Conservation (phyloP, 352 stramenopile species). For the Globisporangium emineosum region DNA sequence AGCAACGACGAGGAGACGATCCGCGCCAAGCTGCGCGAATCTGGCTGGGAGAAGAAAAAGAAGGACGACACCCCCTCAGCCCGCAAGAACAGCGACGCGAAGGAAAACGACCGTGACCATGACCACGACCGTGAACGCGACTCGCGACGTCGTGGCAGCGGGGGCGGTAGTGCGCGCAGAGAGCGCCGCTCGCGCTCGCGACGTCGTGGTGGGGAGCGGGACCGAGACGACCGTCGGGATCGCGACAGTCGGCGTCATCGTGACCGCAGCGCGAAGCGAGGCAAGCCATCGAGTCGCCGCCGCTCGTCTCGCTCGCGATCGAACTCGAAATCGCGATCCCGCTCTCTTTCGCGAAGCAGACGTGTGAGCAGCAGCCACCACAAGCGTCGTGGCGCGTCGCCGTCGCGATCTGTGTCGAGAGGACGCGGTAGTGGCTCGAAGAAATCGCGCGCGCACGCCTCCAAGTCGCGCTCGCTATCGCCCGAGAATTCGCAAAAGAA, state of each 20-base stretch:
- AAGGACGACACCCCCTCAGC: conserved; percentile 16
- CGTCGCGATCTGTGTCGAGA: conserved; percentile 15
- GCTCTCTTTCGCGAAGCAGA: conserved; percentile 17
- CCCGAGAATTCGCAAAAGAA: conserved; percentile 12
- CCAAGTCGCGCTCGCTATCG: conserved; percentile 32
- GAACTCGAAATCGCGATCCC: conserved; percentile 28
- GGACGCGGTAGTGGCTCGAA: conserved; percentile 14
- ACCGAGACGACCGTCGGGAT: neutral
- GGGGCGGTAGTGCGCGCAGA: neutral
- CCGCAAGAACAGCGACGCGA: conserved; percentile 20
- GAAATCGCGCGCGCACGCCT: conserved; percentile 20
- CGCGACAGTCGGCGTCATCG: conserved; percentile 31
- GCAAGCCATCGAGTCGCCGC: conserved; percentile 28
- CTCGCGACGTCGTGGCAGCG: conserved; percentile 13
- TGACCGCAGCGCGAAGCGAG: conserved; percentile 21
- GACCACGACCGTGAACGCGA: conserved; percentile 10
- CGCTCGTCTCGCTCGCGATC: conserved; percentile 26
- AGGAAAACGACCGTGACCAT: conserved; percentile 1
- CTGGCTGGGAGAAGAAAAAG: conserved; percentile 64
- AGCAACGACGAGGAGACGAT: conserved; percentile 63
- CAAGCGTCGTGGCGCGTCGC: conserved; percentile 7
- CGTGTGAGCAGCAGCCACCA: conserved; percentile 12
- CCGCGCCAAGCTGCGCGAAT: conserved; percentile 65
- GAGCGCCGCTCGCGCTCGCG: conserved; percentile 25
- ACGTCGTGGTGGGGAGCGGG: conserved; percentile 10